Percentiles rank a stretch among this genome's conserved stretches.
Evolutionary conservation across 257 asterid species (phyloP).

Genomic region (Rehmannia glutinosa): DNA sequence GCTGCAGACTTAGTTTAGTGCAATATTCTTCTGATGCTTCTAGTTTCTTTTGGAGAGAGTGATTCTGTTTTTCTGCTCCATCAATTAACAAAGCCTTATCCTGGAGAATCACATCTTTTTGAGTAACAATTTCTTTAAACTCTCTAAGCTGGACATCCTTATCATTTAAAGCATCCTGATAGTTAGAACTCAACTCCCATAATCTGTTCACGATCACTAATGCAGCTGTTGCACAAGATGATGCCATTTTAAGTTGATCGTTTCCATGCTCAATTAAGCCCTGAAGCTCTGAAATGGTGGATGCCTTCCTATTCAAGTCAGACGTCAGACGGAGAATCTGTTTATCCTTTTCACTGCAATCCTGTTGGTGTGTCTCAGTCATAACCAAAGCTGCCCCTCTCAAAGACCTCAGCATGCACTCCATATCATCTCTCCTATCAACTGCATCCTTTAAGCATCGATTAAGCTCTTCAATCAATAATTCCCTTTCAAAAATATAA

Average conservation of each 20-base stretch:
- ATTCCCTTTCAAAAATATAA: slow-evolving; percentile 60
- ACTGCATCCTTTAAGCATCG: slow-evolving; percentile 67
- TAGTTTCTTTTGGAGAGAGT: too few species aligned
- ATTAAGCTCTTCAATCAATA: slow-evolving; percentile 59
- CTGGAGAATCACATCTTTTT: slow-evolving; percentile 35
- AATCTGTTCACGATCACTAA: slow-evolving; percentile 69
- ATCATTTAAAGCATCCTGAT: slow-evolving; percentile 34
- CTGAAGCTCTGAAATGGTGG: slow-evolving; percentile 48
- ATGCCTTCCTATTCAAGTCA: slow-evolving; percentile 39
- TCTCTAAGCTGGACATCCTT: slow-evolving; percentile 43
- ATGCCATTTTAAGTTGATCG: slow-evolving; percentile 48
- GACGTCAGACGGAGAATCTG: slow-evolving; percentile 50
- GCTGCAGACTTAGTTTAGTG: slow-evolving; percentile 38
- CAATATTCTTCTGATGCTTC: too few species aligned
- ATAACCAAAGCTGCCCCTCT: slow-evolving; percentile 88
- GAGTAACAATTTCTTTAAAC: slow-evolving; percentile 32
- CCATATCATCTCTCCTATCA: slow-evolving; percentile 64
- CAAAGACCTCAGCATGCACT: slow-evolving; percentile 88
- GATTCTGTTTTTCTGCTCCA: slow-evolving; percentile 42
- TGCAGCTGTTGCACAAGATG: slow-evolving; percentile 81
- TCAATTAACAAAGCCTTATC: slow-evolving; percentile 39
- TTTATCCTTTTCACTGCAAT: slow-evolving; percentile 63
- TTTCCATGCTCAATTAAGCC: slow-evolving; percentile 42
- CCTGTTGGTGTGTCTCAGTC: slow-evolving; percentile 81
- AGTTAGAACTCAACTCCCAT: slow-evolving; percentile 50